Conservation (phyloP, 495 filamentous ascomycete genomes). For the Aspergillus indologenus region DNA sequence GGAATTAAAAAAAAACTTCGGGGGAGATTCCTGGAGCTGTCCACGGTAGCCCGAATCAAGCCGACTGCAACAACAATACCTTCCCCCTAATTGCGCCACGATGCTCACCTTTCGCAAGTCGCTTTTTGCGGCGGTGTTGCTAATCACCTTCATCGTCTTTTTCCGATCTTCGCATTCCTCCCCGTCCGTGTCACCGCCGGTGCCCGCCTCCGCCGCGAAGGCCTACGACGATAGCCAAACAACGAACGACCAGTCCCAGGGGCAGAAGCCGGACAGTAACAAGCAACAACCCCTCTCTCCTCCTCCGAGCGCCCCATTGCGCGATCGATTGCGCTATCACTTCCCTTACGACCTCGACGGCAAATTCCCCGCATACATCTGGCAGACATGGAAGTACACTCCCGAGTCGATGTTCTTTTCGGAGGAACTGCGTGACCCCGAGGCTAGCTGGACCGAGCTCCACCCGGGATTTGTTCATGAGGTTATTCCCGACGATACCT, state of each 20-base stretch:
- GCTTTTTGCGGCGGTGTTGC: slow-evolving; percentile 61
- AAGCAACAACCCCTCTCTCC: slow-evolving; percentile 40
- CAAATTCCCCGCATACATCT: slow-evolving; percentile 96
- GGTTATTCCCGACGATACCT: slow-evolving; percentile 88
- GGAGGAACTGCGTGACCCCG: slow-evolving; percentile 69
- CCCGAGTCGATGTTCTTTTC: slow-evolving; percentile 77
- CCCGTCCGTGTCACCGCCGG: slow-evolving; percentile 21
- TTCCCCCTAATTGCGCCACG: slow-evolving; percentile 14
- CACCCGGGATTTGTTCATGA: slow-evolving; percentile 94
- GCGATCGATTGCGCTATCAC: slow-evolving; percentile 84
- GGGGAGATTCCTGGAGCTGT: neutral
- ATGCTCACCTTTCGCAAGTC: slow-evolving; percentile 73
- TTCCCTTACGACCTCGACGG: slow-evolving; percentile 85
- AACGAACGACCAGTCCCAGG: slow-evolving; percentile 11
- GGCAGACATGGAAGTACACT: slow-evolving; percentile 97
- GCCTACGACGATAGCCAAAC: slow-evolving; percentile 10
- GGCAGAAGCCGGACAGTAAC: slow-evolving; percentile 18
- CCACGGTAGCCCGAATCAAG: slow-evolving; percentile 5
- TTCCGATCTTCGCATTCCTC: slow-evolving; percentile 59
- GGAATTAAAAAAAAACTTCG: neutral
- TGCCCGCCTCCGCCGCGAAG: slow-evolving; percentile 20
- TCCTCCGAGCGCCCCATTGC: slow-evolving; percentile 51
- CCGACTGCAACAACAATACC: neutral
- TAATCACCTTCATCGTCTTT: slow-evolving; percentile 69
- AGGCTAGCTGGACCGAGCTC: slow-evolving; percentile 87